Conservation (phyloP, 768 basidiomycete genomes). For the Hemileccinum rubropunctum region DNA sequence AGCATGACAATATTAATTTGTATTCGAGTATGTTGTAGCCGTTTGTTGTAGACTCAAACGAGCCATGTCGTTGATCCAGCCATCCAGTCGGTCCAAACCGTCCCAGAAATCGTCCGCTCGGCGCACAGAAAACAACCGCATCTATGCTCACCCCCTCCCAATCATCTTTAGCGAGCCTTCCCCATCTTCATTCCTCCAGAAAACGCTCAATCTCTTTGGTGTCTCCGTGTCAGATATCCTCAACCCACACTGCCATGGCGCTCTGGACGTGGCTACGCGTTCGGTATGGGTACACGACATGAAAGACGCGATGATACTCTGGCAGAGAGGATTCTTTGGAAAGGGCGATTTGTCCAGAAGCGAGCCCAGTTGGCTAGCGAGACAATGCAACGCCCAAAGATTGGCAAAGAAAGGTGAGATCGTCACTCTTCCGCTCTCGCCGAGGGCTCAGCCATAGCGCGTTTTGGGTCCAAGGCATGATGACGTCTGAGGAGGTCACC, state of each 20-base stretch:
- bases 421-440: neutral
- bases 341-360: slow-evolving; percentile 94
- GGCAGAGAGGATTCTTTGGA: slow-evolving; percentile 93
- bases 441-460: neutral
- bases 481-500: slow-evolving; percentile 90
- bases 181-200: slow-evolving; percentile 41
- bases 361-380: slow-evolving; percentile 89
- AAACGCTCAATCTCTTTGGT: slow-evolving; percentile 53
- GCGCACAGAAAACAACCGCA: slow-evolving; percentile 60
- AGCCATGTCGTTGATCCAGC: slow-evolving; percentile 50
- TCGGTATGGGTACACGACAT: slow-evolving; percentile 81
- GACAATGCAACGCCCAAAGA: slow-evolving; percentile 63
- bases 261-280: slow-evolving; percentile 75
- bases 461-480: slow-evolving; percentile 7
- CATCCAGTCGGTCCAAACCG: slow-evolving; percentile 37
- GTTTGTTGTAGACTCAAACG: neutral
- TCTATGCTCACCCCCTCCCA: slow-evolving; percentile 74
- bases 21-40: too few species aligned
- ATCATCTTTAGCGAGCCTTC: slow-evolving; percentile 42
- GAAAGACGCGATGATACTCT: slow-evolving; percentile 67
- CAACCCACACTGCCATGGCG: slow-evolving; percentile 73
- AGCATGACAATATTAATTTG: too few species aligned
- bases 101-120: slow-evolving; percentile 50
- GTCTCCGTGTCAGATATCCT: slow-evolving; percentile 56
- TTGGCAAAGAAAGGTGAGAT: slow-evolving; percentile 56